These are phyloP conservation scores for Aspergillus vadensis DNA, from an alignment of 2,329 filamentous ascomycete species.

Conservation along the genomic window DNA sequence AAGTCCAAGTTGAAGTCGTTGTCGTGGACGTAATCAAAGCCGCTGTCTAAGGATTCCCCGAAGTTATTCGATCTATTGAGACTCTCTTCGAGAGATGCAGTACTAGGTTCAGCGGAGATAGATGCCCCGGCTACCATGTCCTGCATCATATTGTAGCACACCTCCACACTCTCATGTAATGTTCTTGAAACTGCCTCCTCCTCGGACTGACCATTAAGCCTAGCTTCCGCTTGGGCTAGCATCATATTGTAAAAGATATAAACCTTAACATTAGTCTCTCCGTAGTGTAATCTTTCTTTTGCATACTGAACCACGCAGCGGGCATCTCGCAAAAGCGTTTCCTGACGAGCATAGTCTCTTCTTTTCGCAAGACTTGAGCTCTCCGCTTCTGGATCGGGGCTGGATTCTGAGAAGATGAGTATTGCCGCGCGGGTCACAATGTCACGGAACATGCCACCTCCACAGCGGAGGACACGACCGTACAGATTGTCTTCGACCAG, in stretches of 20 bases:
- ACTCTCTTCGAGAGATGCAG: too few species aligned
- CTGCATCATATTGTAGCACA: conserved; percentile 10
- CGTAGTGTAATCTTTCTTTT: conserved; percentile 27
- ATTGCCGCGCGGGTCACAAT: conserved; percentile 27
- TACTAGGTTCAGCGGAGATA: not conserved
- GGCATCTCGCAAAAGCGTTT: conserved; percentile 22
- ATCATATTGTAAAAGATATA: conserved; percentile 33
- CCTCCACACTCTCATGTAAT: conserved; percentile 2
- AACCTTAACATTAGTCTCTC: conserved; percentile 37
- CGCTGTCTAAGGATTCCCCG: not conserved
- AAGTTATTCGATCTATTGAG: not conserved
- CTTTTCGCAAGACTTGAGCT: conserved; percentile 15
- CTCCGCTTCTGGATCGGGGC: conserved; percentile 10
- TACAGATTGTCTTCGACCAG: conserved; percentile 29
- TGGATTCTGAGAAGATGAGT: conserved; percentile 24
- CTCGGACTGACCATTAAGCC: conserved; percentile 9
- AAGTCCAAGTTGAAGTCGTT: conserved; percentile 1
- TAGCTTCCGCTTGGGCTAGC: conserved; percentile 25
- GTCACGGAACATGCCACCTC: conserved; percentile 35
- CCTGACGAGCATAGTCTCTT: conserved; percentile 14
- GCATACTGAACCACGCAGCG: conserved; percentile 25
- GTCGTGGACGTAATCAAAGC: not conserved
- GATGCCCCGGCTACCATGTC: not conserved
- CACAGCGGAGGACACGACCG: conserved; percentile 24
- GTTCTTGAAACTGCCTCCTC: conserved; percentile 11